Conservation (phyloP, 2,329 filamentous ascomycete species). For the Aspergillus novoparasiticus region DNA sequence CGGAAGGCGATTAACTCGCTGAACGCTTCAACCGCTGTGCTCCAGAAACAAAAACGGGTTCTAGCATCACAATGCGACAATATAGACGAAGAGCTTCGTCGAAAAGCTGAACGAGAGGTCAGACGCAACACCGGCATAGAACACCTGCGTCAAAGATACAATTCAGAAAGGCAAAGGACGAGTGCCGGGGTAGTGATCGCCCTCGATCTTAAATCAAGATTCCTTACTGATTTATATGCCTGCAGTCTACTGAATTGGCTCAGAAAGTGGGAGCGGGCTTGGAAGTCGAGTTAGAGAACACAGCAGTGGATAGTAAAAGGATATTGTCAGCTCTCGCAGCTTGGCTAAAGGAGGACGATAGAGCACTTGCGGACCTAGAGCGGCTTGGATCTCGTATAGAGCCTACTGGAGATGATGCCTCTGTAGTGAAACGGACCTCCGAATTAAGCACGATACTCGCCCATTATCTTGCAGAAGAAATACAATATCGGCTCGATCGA, state of each 20-base stretch:
- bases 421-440: conserved; percentile 29
- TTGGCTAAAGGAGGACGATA: conserved; percentile 42
- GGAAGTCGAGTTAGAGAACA: conserved; percentile 33
- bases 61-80: conserved; percentile 36
- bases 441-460: conserved; percentile 35
- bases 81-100: conserved; percentile 29
- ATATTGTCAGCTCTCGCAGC: conserved; percentile 36
- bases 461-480: conserved; percentile 38
- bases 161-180: conserved; percentile 37
- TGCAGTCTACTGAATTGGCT: conserved; percentile 39
- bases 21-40: conserved; percentile 39
- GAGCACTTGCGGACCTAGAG: conserved; percentile 34
- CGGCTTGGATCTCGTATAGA: conserved; percentile 31
- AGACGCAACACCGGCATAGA: conserved; percentile 30
- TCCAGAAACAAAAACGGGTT: conserved; percentile 36
- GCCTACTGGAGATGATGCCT: conserved; percentile 31
- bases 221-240: conserved; percentile 15
- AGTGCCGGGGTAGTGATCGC: conserved; percentile 33
- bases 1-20: conserved; percentile 38
- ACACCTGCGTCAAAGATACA: conserved; percentile 38
- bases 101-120: conserved; percentile 25
- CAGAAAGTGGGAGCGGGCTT: conserved; percentile 36
- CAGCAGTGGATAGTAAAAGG: conserved; percentile 34
- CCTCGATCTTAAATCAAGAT: not conserved
- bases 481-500: conserved; percentile 43